A percentile compares a stretch with the other conserved stretches of the same genome.
phyloP scores from a whole-genome alignment of 192 early-diverging fungal species.

The Coemansia reversa region DNA sequence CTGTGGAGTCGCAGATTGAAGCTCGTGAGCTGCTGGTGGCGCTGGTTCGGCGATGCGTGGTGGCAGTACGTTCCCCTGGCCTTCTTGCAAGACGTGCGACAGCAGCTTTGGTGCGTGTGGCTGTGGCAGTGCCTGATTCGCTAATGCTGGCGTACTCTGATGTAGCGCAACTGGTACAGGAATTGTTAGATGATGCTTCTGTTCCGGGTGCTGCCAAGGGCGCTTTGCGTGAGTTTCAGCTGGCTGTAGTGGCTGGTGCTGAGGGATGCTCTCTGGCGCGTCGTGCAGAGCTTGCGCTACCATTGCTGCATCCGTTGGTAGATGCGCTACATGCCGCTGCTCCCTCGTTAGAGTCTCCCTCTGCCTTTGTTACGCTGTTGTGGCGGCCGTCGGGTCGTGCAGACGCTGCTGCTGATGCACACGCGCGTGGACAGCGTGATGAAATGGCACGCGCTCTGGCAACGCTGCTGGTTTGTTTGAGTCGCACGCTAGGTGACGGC shows the following conservation, averaged over 20 bases:
- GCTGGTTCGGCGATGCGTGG: slow-evolving; percentile 32
- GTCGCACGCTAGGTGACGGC: slow-evolving; percentile 27
- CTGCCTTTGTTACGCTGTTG: slow-evolving; percentile 21
- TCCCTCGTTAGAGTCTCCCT: slow-evolving; percentile 31
- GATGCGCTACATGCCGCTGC: slow-evolving; percentile 20
- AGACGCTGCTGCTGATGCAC: neutral
- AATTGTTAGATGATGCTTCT: slow-evolving; percentile 15
- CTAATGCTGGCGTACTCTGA: slow-evolving; percentile 44
- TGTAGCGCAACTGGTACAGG: slow-evolving; percentile 34
- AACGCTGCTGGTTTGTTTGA: slow-evolving; percentile 33
- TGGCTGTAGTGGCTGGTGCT: slow-evolving; percentile 40
- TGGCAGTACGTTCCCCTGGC: slow-evolving; percentile 12
- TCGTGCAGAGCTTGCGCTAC: slow-evolving; percentile 36
- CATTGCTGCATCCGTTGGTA: slow-evolving; percentile 37
- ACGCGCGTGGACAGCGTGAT: slow-evolving; percentile 16
- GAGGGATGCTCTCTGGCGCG: slow-evolving; percentile 17
- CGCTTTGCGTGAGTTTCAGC: slow-evolving; percentile 43
- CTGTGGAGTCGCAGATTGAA: slow-evolving; percentile 9
- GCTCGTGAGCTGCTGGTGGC: slow-evolving; percentile 33
- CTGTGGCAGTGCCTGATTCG: slow-evolving; percentile 37
- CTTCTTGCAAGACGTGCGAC: slow-evolving; percentile 32
- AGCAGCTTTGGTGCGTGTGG: slow-evolving; percentile 39
- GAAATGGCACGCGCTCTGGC: slow-evolving; percentile 18
- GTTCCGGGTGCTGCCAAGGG: slow-evolving; percentile 29
- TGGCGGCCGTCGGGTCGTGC: slow-evolving; percentile 8